Base-by-base conservation (phyloP, 495 filamentous ascomycete species). In the Amphirosellinia nigrospora region DNA sequence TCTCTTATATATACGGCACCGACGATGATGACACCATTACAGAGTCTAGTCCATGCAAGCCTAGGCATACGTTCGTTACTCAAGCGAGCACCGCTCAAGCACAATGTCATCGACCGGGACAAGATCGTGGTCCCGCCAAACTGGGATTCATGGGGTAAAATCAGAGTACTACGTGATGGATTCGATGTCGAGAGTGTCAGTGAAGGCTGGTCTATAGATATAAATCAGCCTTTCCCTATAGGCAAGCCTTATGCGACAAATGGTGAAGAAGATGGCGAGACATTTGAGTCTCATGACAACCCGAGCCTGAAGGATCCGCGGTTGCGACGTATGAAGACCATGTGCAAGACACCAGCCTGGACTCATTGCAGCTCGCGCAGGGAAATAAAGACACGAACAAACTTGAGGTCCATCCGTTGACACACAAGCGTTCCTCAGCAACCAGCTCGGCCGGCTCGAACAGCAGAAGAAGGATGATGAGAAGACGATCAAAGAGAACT, bases 91-190 rank as follows among this genome's bases (percentile, higher is more conserved):
- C 88, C 90, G 48, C 83, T 98, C 32, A 97, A 94, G 81, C 92
- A 96, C 79, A 98, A 98, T 75, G 92, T 97, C 64, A 96, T 97
- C 70, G 96, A 98, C 78, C 86, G 96, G 38, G 96, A 98, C 78
- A 97, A 95, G 83, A 91, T 98, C 39, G 84, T 97, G 0, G 90
- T 99, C 2, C 96, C 96, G 4, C 91, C 94, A 13, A 97, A 97
- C 77, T 98, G 96, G 96, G 96, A 99, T 79, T 97, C 94, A 0
- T 98, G 95, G 94, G 95, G 93, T 34, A 99, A 98, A 80, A 97
- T 99, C 69, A 87, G 94, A 26, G 92, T 98, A 48, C 83, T 98
- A 21, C 86, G 93, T n/a, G 96, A 98, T 82, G 93, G 91, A 16
- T 98, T 98, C 75, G 93, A 97, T 70, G 92, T 96, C 53, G 96